Percentiles rank a stretch among this genome's conserved stretches.
These are phyloP conservation scores for Pelargonium citronellum DNA, from an alignment of 441 rosid species.

Conservation along the genomic window DNA sequence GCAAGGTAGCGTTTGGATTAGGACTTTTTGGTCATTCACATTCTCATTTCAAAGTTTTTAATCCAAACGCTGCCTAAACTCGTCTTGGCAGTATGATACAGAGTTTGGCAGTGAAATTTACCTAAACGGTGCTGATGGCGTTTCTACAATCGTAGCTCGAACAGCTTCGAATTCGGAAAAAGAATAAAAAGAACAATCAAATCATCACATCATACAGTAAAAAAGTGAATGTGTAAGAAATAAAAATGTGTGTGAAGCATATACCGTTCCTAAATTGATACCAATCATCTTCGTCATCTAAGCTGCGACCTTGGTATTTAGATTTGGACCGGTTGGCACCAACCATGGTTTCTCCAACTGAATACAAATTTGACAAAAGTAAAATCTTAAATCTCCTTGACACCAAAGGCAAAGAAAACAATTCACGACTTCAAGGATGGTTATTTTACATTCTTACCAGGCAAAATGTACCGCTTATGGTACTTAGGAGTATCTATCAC, in stretches of 20 bases:
- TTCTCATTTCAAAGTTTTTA: background rate
- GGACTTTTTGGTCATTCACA: too few species aligned
- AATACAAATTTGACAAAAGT: constrained; percentile 16
- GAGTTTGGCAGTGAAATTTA: constrained; percentile 14
- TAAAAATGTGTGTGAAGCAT: constrained; percentile 9
- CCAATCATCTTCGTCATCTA: constrained; percentile 85
- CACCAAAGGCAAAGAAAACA: background rate
- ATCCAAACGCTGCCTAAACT: background rate
- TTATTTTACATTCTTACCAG: constrained; percentile 39
- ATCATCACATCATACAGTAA: constrained; percentile 16
- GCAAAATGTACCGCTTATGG: constrained; percentile 82
- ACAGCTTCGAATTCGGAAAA: constrained; percentile 39
- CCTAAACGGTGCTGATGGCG: constrained; percentile 52
- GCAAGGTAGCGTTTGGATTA: background rate
- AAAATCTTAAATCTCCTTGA: constrained; percentile 8
- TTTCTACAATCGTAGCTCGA: constrained; percentile 68
- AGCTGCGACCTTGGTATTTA: constrained; percentile 57
- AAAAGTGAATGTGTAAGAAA: constrained; percentile 10
- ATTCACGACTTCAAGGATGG: background rate
- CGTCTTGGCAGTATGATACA: too few species aligned
- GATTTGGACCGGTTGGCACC: constrained; percentile 49
- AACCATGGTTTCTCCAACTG: constrained; percentile 74
- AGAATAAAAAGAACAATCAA: constrained; percentile 19
- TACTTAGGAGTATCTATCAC: constrained; percentile 76
- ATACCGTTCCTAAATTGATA: constrained; percentile 71